Conservation (phyloP, 2,329 filamentous ascomycete genomes). For the Fusarium sp. region DNA sequence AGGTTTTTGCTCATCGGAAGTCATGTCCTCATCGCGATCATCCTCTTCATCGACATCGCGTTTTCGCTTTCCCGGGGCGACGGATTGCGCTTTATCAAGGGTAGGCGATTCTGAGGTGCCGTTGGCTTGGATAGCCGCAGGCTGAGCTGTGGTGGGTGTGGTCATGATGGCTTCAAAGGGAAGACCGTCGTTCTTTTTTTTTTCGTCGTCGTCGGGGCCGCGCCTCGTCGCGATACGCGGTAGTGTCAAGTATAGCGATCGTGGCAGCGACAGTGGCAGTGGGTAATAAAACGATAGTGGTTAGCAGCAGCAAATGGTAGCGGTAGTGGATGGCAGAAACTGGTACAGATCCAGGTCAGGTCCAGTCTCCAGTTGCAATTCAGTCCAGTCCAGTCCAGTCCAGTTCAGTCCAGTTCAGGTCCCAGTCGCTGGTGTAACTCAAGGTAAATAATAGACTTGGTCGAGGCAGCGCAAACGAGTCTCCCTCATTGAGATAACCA, state of each 20-base stretch:
- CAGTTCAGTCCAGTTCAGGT: not conserved
- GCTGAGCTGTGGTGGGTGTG: constrained; percentile 56
- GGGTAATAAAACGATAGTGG: constrained; percentile 40
- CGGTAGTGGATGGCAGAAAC: constrained; percentile 51
- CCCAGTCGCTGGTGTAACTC: constrained; percentile 56
- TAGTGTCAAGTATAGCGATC: constrained; percentile 37
- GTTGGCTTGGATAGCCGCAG: constrained; percentile 55
- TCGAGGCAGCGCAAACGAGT: constrained; percentile 51
- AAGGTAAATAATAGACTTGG: constrained; percentile 49
- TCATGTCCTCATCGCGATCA: constrained; percentile 50
- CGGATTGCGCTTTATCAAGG: constrained; percentile 48
- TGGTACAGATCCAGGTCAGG: constrained; percentile 21
- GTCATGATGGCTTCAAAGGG: constrained; percentile 42
- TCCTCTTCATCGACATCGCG: constrained; percentile 60
- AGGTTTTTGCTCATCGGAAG: constrained; percentile 45
- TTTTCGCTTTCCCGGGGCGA: constrained; percentile 66
- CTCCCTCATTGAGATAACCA: constrained; percentile 50
- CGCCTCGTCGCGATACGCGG: constrained; percentile 58
- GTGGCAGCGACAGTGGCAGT: constrained; percentile 46
- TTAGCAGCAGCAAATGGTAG: constrained; percentile 42
- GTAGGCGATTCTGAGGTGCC: constrained; percentile 55
- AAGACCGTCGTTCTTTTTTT: constrained; percentile 18
- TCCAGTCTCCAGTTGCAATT: constrained; percentile 26
- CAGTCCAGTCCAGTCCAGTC: not conserved
- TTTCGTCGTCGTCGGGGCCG: constrained; percentile 46